Evolutionary conservation across 305 asterid species (phyloP), one percentile per base, ranked within the genome.

Genomic region (Vinca major): DNA sequence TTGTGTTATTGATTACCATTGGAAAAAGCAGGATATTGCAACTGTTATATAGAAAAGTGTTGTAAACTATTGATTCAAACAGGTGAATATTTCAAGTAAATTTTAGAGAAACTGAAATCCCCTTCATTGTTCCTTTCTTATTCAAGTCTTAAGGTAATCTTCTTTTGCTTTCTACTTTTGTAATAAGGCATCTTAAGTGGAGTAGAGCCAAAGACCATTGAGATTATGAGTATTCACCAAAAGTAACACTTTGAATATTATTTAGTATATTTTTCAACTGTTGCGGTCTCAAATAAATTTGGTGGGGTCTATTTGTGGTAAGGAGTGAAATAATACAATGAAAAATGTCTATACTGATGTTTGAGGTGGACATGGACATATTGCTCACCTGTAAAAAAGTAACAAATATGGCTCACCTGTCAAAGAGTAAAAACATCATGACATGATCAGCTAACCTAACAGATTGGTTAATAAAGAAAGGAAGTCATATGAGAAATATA

Each of bases 351-450:
- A 11, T 19, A 7, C 53, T 61, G 39, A 1, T 65, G 47, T 44
- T 50, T 61, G 63, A 65, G 60, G 53, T 44, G 2, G 74, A 51
- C 72, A 68, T 58, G 2, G 74, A 51, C 72, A 68, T 58, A 39
- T 33, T 66, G 75, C 69, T 48, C 61, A 48, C 66, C 1, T 26
- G 33, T 51, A 60, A 75, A 55, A 60, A 62, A 70, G 73, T 66
- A 50, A 66, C 69, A 62, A 66, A 52, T 21, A 56, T 62, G 71
- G 67, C 63, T 73, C 67, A 26, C 51, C 64, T 66, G 73, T 73
- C 75, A 54, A 65, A 6, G 12, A 65, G 56, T 26, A 52, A 65
- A 65, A 45, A 56, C n/a, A 44, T 26, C 1, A 41, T 41, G 73
- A 58, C 67, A 67, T 36, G 45, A 41, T 21, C 16, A 16, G 19